Conservation (phyloP, 345 rosid genomes). For the Gossypium longicalyx region DNA sequence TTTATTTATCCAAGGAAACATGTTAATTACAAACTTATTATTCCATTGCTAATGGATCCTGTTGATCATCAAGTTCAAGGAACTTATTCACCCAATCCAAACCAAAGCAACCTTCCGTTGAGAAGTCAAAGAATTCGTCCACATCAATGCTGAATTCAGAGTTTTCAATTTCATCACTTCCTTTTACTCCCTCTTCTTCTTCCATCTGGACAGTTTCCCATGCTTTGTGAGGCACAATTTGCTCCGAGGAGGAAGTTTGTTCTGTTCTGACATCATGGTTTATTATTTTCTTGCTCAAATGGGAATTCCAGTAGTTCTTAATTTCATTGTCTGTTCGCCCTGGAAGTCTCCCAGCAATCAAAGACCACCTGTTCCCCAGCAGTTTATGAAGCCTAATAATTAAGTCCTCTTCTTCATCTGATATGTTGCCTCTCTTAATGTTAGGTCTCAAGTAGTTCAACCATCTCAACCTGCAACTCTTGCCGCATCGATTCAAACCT, state of each 20-base stretch:
- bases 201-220: not conserved
- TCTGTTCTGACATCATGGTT: conserved; percentile 24
- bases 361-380: conserved; percentile 37
- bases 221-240: not conserved
- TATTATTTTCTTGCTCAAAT: conserved; percentile 52
- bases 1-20: too few relatives aligned
- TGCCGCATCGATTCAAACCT: conserved; percentile 45
- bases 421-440: conserved; percentile 19
- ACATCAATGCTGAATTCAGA: conserved; percentile 24
- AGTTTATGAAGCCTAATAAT: conserved; percentile 14
- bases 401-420: conserved; percentile 7
- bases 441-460: conserved; percentile 57
- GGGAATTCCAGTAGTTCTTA: conserved; percentile 71
- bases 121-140: conserved; percentile 38
- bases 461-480: conserved; percentile 69
- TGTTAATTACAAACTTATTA: too few relatives aligned
- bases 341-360: conserved; percentile 68
- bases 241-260: not conserved
- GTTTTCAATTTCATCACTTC: not conserved
- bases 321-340: conserved; percentile 73
- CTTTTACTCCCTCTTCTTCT: not conserved
- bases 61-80: conserved; percentile 33
- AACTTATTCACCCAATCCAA: conserved; percentile 47
- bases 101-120: conserved; percentile 27
- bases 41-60: conserved; percentile 7